Evolutionary conservation across 148 eudicot species (phyloP).

Genomic region (Polygonum aviculare): DNA sequence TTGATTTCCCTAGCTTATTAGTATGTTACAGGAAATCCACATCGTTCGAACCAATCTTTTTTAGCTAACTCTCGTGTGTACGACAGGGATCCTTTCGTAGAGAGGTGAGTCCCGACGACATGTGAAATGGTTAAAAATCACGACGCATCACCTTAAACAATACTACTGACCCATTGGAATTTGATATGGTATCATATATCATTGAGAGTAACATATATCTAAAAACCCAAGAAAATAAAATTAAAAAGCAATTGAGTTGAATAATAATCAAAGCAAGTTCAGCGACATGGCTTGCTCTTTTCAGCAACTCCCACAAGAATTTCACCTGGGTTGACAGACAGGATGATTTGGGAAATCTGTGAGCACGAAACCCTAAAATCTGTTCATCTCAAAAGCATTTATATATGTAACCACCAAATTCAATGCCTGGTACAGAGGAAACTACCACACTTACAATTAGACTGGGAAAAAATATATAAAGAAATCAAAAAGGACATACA

Average conservation of each 20-base stretch:
- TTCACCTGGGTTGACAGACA: slow-evolving; percentile 7
- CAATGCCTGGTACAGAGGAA: neutral
- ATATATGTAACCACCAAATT: neutral
- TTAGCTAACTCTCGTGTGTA: too few species aligned
- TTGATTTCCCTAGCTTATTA: too few species aligned
- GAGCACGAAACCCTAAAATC: slow-evolving; percentile 7
- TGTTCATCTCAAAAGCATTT: slow-evolving; percentile 5
- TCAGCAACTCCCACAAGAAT: neutral
- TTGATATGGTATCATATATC: too few species aligned
- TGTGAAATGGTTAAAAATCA: too few species aligned
- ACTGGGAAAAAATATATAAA: neutral
- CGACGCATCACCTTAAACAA: too few species aligned
- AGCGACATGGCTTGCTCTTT: neutral
- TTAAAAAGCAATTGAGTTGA: neutral
- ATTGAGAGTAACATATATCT: too few species aligned
- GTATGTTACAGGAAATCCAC: too few species aligned
- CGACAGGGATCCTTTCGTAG: too few species aligned
- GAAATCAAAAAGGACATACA: neutral
- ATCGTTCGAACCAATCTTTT: too few species aligned
- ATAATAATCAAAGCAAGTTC: too few species aligned
- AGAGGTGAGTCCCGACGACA: too few species aligned
- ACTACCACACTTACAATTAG: neutral
- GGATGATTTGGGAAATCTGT: neutral
- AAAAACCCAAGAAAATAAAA: neutral
- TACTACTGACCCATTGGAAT: too few species aligned